Evolutionary conservation across 352 stramenopile genomes (phyloP).

Genomic region (Phytophthora tentaculata): DNA sequence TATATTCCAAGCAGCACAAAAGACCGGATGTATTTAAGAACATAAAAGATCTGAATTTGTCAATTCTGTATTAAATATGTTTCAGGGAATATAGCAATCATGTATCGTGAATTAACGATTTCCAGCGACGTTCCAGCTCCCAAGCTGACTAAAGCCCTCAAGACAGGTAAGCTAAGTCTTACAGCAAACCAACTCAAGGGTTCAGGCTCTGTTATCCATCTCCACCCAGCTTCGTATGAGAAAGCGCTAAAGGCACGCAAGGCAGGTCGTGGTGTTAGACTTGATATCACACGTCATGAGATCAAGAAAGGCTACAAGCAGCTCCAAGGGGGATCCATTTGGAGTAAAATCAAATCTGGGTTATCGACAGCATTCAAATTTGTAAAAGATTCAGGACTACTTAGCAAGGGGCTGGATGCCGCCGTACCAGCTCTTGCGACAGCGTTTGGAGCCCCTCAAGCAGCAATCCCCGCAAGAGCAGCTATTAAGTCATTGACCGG

Average conservation of each 20-base stretch:
- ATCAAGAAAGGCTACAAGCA: background rate
- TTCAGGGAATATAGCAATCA: conserved; percentile 17
- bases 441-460: background rate
- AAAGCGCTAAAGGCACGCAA: background rate
- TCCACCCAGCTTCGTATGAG: background rate
- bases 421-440: background rate
- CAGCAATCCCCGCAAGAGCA: background rate
- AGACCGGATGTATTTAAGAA: background rate
- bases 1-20: background rate
- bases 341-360: background rate
- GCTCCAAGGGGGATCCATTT: background rate
- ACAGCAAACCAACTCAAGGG: background rate
- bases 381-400: background rate
- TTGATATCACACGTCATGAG: background rate
- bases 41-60: background rate
- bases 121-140: conserved; percentile 1
- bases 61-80: conserved; percentile 2
- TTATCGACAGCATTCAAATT: background rate
- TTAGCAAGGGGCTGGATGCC: background rate
- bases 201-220: background rate
- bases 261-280: background rate
- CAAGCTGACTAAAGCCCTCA: background rate
- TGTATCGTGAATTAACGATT: conserved; percentile 18
- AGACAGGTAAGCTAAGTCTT: background rate
- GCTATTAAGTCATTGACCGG: background rate